Percentiles rank a stretch among this genome's conserved stretches.
Evolutionary conservation across 805 yeast species (phyloP).

Genomic region (Suhomyces canberraensis): DNA sequence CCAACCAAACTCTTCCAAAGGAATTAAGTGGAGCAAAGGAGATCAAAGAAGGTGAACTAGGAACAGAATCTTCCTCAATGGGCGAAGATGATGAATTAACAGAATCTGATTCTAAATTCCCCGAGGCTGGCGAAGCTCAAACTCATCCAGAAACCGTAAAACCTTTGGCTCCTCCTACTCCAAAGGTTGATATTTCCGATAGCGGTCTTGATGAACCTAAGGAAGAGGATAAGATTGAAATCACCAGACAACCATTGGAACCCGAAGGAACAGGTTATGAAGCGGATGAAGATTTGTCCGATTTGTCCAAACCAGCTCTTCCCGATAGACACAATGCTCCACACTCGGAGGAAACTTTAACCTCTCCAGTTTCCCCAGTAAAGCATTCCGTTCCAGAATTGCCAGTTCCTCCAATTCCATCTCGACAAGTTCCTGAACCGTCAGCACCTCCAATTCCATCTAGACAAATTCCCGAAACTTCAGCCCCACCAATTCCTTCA

Average conservation of each 20-base stretch:
- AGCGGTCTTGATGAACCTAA: constrained; percentile 9
- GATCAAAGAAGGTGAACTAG: background rate
- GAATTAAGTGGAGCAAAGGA: background rate
- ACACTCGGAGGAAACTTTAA: background rate
- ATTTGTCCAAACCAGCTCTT: constrained; percentile 12
- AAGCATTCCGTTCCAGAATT: background rate
- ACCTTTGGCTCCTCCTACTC: constrained; percentile 6
- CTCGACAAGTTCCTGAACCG: constrained; percentile 9
- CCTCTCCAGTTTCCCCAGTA: too few relatives aligned
- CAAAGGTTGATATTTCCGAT: constrained; percentile 9
- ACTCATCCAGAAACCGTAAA: constrained; percentile 6
- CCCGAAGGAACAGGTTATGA: constrained; percentile 58
- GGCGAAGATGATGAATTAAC: constrained; percentile 24
- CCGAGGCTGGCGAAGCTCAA: constrained; percentile 10
- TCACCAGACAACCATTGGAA: constrained; percentile 14
- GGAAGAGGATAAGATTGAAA: constrained; percentile 12
- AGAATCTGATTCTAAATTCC: constrained; percentile 15
- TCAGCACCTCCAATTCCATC: constrained; percentile 19
- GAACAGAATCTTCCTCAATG: constrained; percentile 10
- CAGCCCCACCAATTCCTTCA: constrained; percentile 6
- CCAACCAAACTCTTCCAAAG: background rate
- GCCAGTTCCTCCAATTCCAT: constrained; percentile 13
- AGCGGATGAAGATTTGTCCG: constrained; percentile 56
- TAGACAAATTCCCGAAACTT: constrained; percentile 5
- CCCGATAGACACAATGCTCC: background rate